Evolutionary conservation across 108 stramenopile species (phyloP), one percentile per base, ranked within the genome.

Genomic region (Discostella pseudostelligera): DNA sequence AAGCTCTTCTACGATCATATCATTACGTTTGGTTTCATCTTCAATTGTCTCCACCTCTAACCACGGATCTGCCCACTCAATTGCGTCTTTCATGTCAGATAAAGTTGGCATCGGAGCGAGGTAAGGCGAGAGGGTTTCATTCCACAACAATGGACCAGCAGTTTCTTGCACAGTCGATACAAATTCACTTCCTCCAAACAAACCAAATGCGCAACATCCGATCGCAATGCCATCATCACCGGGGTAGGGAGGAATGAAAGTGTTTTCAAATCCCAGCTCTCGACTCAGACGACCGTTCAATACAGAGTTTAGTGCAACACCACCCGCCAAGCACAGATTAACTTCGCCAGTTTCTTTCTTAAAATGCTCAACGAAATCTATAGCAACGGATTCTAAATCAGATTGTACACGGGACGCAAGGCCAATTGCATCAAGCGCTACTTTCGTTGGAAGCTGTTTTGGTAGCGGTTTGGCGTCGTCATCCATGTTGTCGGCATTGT

Each of bases 161-260:
- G 29, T 37, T 2, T 25, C 32, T 5, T 53, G 29, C 11, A 17
- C 29, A 3, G 9, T 26, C 25, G 60, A 40, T 10, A 63, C 55
- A 4, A 39, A 29, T 17, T 56, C 36, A 49, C 39, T 25, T 32
- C 71, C 72, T 39, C 90, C 90, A 69, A 88, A 90, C 12, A 91
- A 74, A 14, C 90, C 96, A 73, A 79, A 95, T 5, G 92, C 90
- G 56, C 91, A 94, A 70, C 95, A 96, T 9, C 97, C 97, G 26
- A 96, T 77, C 20, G 95, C 90, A 65, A 97, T 87, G 4, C 95
- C 97, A 61, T 96, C 97, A 73, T 97, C 97, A 21, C 94, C 94
- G 4, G 95, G 92, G 77, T 88, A 95, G 0, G 97, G 97, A 8
- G 97, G 87, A 36, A 97, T 84, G 56, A 85, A 97, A 10, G 89